Evolutionary conservation across 257 asterid species (phyloP).

Genomic region (Fraxinus quadrangulata): DNA sequence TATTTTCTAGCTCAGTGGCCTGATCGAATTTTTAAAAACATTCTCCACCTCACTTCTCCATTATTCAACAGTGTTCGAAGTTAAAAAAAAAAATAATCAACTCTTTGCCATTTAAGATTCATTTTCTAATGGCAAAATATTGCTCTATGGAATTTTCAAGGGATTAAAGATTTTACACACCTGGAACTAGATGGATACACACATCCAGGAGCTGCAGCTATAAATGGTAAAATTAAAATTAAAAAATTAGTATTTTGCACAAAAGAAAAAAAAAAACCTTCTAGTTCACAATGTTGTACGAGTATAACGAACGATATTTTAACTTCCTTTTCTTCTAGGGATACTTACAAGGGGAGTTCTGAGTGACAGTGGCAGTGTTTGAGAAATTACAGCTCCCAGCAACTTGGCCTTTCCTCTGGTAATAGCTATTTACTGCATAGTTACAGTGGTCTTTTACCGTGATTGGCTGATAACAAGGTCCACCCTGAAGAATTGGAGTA

Average conservation of each 20-base stretch:
- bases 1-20: not conserved
- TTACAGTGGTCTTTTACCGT: slow-evolving; percentile 80
- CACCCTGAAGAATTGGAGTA: slow-evolving; percentile 53
- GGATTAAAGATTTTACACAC: slow-evolving; percentile 30
- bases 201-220: slow-evolving; percentile 62
- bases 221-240: slow-evolving; percentile 12
- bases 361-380: slow-evolving; percentile 50
- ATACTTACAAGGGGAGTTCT: slow-evolving; percentile 51
- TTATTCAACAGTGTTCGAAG: not conserved
- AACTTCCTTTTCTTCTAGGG: not conserved
- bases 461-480: slow-evolving; percentile 74
- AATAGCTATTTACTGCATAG: slow-evolving; percentile 89
- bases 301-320: not conserved
- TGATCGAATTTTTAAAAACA: not conserved
- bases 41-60: no score
- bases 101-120: not conserved
- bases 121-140: no score
- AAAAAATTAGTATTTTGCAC: not conserved
- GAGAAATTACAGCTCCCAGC: slow-evolving; percentile 67
- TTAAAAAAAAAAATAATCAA: no score
- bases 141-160: no score
- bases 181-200: slow-evolving; percentile 63
- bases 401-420: slow-evolving; percentile 52
- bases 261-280: not conserved
- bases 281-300: not conserved